Evolutionary conservation across 345 rosid species (phyloP), one percentile per base, ranked within the genome.

Genomic region (Syzygium oleosum): DNA sequence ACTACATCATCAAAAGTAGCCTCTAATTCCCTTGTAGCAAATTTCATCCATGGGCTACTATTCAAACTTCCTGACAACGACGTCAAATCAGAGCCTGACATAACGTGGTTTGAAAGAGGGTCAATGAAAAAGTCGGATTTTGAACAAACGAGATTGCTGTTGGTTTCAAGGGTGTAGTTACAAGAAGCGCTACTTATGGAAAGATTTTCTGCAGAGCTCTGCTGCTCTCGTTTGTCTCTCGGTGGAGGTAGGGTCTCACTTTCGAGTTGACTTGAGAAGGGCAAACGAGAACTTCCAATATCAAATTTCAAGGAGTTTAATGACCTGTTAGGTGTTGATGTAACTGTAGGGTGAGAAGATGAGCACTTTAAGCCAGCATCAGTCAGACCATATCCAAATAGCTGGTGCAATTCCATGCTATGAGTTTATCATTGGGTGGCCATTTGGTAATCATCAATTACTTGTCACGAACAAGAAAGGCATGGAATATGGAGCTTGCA

Each of bases 161-260:
- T 90, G 43, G 93, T 92, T 88, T 91, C 92, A 14, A 90, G 85
- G 1, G 93, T 87, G 85, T 92, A 91, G 87, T 91, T 89, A 29
- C 87, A 86, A 86, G 95, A 91, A 87, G 90, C 90, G 87, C 93
- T 92, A 54, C 89, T 79, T 77, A 87, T 92, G 31, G 96, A 92
- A 34, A 88, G 87, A 91, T 92, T 91, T 56, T 92, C 91, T 1
- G 95, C 51, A 49, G 95, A 88, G 92, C 93, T 92, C 61, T 88
- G 91, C 86, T 90, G 90, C 88, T 93, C 95, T 89, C 77, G 94
- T 88, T 91, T 91, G 85, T 92, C 95, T 85, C 95, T 93, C 90
- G 91, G 86, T 16, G 93, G 52, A 31, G 92, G 87, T 41, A 78
- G 16, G 29, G 92, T 87, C 86, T 93, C 95, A 80, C 89, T 88